Evolutionary conservation across 768 basidiomycete genomes (phyloP), one percentile per base, ranked within the genome.

Genomic region (Tephrocybe sp.): DNA sequence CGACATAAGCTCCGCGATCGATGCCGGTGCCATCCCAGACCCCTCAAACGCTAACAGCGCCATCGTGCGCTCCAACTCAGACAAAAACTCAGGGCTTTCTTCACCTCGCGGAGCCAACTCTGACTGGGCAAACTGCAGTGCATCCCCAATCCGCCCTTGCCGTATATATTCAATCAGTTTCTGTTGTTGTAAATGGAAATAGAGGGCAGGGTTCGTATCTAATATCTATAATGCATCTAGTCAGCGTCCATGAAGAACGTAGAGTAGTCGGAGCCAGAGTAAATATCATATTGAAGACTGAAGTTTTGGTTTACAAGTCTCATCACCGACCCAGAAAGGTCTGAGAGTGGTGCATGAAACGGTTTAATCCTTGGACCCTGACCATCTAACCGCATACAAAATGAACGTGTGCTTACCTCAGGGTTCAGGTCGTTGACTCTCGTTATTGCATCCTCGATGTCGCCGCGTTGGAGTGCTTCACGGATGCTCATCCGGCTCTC

Each of bases 261-360:
- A 50, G 48, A 49, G 50, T 30, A 58, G 51, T 50, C 60, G 52
- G 43, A 37, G 17, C 46, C 58, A 65, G 61, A 60, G 60, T 62
- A 58, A 59, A 23, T 72, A 79, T 92, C 90, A 93, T 92, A 88
- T 91, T 91, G 87, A 92, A 92, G 88, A 92, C 90, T 90, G 88
- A 90, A 91, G 88, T 86, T 87, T 84, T 77, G 77, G 70, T 81
- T 76, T 74, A 68, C 61, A 60, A 68, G 63, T 84, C 68, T 95
- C 94, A 86, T 90, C 93, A 93, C 73, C 78, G 87, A 83, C 88
- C n/a, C 74, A 67, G 50, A 68, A 64, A 63, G 72, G 85, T 74
- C 85, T 97, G 78, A 83, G 94, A 86, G 93, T 96, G 94, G 95
- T 97, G 94, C 95, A 97, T 97, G 92, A 89, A 87, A 82, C 68